Conservation (phyloP, 192 early-diverging fungal genomes). For the Backusella tarrabulga region DNA sequence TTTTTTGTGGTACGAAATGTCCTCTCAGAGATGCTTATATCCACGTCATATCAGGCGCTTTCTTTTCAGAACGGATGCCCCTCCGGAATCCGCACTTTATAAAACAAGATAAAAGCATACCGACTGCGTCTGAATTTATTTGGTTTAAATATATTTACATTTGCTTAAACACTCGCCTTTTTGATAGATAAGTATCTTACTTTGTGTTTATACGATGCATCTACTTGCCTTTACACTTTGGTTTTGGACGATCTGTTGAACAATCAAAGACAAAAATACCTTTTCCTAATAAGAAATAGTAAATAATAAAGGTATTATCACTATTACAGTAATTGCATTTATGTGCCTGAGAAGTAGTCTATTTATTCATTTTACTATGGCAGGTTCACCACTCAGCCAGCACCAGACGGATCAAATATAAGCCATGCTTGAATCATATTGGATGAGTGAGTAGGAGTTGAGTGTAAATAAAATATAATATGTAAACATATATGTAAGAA, state of each 20-base stretch:
- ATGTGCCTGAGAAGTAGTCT: not conserved
- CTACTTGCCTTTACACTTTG: not conserved
- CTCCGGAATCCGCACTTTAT: conserved; percentile 2
- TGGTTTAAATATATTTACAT: not conserved
- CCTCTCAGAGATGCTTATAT: not conserved
- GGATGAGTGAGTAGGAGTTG: not conserved
- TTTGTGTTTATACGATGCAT: not conserved
- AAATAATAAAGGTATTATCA: not conserved
- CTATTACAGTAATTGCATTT: not conserved
- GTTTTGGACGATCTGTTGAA: not conserved
- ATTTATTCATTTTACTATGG: not conserved
- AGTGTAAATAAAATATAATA: not conserved
- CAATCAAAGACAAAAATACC: not conserved
- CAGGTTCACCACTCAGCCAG: not conserved
- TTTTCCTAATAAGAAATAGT: not conserved
- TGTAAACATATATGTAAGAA: not conserved
- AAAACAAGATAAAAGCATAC: not conserved
- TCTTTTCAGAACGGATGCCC: not conserved
- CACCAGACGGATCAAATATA: not conserved
- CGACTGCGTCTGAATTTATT: not conserved
- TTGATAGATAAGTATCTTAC: not conserved
- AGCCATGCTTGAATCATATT: not conserved
- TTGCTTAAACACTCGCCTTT: not conserved
- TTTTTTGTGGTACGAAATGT: not conserved
- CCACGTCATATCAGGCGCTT: not conserved